Evolutionary conservation across 257 asterid genomes (phyloP).

Genomic region (Verbascum thapsus): DNA sequence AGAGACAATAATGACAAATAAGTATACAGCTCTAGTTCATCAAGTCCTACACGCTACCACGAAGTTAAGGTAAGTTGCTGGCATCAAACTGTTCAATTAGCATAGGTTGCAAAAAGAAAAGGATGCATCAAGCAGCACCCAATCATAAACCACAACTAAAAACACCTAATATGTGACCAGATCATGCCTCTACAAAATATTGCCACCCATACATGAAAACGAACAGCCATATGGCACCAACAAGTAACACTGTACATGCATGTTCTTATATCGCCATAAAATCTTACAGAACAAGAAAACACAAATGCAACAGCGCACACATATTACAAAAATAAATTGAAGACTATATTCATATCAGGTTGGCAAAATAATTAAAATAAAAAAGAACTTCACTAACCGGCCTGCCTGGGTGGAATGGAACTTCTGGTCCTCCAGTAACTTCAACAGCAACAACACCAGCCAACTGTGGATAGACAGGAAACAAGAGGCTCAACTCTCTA

Average conservation of each 20-base stretch:
- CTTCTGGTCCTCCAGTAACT: slow-evolving; percentile 94
- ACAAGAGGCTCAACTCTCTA: not conserved
- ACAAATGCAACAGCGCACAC: not conserved
- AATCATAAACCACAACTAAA: not conserved
- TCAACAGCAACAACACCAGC: slow-evolving; percentile 98
- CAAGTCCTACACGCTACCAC: no score
- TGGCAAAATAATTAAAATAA: not conserved
- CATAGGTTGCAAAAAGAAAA: not conserved
- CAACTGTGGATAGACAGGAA: slow-evolving; percentile 43
- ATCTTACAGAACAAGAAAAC: slow-evolving; percentile 10
- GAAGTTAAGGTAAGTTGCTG: no score
- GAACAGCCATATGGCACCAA: not conserved
- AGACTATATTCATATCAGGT: not conserved
- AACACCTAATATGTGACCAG: not conserved
- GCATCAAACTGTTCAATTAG: no score
- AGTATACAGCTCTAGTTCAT: no score
- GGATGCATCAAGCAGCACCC: not conserved
- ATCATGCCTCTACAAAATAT: not conserved
- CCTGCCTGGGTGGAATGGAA: slow-evolving; percentile 96
- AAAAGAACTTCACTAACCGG: slow-evolving; percentile 47
- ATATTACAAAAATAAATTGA: not conserved
- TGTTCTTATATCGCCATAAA: no score
- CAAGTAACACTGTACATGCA: not conserved
- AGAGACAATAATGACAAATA: no score
- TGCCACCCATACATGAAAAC: not conserved